A percentile compares a stretch with the other conserved stretches of the same genome.
Evolutionary conservation across 2,329 filamentous ascomycete genomes (phyloP).

Genomic region (Hymenoscyphus fructigenus): DNA sequence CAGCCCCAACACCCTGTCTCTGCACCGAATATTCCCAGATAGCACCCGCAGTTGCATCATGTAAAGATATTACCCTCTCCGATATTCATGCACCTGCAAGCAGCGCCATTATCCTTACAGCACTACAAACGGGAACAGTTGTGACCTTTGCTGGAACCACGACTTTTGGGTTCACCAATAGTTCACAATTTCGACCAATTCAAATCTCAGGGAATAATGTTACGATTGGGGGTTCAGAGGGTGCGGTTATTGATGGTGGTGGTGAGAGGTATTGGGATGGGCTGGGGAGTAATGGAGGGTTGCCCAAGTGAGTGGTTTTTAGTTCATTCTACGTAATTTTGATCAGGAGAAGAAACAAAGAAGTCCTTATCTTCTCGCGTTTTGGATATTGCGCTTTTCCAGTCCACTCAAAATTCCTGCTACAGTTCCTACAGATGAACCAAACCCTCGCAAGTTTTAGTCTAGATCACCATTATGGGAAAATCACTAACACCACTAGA

Average conservation of each 20-base stretch:
- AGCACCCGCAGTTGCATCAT: constrained; percentile 40
- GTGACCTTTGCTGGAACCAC: constrained; percentile 44
- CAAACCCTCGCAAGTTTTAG: background rate
- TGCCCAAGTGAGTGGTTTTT: constrained; percentile 16
- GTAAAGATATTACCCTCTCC: constrained; percentile 43
- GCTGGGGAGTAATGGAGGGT: constrained; percentile 47
- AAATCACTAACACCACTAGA: constrained; percentile 29
- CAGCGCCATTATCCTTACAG: constrained; percentile 42
- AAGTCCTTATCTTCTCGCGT: background rate
- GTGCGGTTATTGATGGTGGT: constrained; percentile 41
- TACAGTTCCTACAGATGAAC: background rate
- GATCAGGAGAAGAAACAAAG: background rate
- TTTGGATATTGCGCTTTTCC: background rate
- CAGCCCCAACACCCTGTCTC: background rate
- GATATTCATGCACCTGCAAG: constrained; percentile 41
- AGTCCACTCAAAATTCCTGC: background rate
- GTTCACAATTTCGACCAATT: constrained; percentile 40
- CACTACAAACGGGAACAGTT: constrained; percentile 41
- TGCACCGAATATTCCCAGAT: constrained; percentile 29
- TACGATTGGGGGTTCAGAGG: constrained; percentile 40
- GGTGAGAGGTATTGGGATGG: constrained; percentile 46
- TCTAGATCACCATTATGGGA: background rate
- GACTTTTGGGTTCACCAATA: constrained; percentile 41
- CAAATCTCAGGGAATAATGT: constrained; percentile 41
- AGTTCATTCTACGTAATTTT: background rate